Base-by-base conservation (phyloP, 2,329 filamentous ascomycete species). In the Talaromyces sp. region DNA sequence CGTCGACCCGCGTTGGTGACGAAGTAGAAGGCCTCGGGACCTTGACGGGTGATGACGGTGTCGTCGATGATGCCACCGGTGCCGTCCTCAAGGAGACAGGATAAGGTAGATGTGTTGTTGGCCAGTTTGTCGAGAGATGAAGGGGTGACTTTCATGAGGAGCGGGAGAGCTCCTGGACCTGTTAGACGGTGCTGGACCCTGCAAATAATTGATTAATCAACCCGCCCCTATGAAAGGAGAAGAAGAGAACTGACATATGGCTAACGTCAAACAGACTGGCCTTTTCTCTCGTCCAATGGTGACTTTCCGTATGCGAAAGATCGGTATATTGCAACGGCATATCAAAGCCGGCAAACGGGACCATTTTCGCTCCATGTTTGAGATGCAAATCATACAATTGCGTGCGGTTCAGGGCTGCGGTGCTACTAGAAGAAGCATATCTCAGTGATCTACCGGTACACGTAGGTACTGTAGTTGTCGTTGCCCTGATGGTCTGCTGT, bases 61-160 rank as follows among this genome's bases (percentile, higher is more conserved):
- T 99, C 95, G 74, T 99, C 95, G 56, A 96, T 88, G 69, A 99
- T 98, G 57, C 95, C 95, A 46, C 95, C 95, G 0, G 88, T 93
- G 12, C 80, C 81, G 5, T 88, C 86, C 77, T 91, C 89, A 44
- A 99, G 82, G 35, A 99, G 83, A 2, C 88, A 87, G n/a, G 91
- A 96, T 42, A 99, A 84, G 14, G 90, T 93, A 69, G 90, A 92
- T 71, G 86, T 84, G 79, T 92, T 87, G 46, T 80, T 74, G 31
- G 80, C 79, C 65, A 96, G 83, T 37, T 82, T 80, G 55, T 83
- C 81, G 58, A 95, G 81, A 50, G 87, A 86, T 12, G 88, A 88
- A 0, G 95, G 95, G 0, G 93, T 96, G 65, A 99, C 82, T 67
- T 82, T 87, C 81, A 96, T 88, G 39, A 99, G 84, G 74, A 98